Evolutionary conservation across 1,284 basidiomycete genomes (phyloP).

Genomic region (Chondrostereum purpureum): DNA sequence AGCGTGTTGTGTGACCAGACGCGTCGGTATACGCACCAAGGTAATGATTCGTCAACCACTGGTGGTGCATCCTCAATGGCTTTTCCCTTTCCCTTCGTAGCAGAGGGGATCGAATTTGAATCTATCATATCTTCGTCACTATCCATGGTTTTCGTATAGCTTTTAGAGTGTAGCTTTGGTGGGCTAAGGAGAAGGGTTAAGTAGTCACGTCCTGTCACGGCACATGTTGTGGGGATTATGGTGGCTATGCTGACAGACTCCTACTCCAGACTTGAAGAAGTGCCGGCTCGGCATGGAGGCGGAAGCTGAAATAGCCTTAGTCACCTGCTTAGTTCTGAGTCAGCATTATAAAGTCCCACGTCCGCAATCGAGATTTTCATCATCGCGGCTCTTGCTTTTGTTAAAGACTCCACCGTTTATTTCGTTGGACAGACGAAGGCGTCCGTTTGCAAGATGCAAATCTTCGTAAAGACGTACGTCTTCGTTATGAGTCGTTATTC

Average conservation of each 20-base stretch:
- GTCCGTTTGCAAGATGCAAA: conserved; percentile 73
- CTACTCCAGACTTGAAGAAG: too few relatives aligned
- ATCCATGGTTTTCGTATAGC: conserved; percentile 42
- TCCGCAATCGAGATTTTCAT: conserved; percentile 3
- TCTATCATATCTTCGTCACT: conserved; percentile 50
- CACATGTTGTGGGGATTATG: too few relatives aligned
- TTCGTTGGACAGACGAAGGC: conserved; percentile 81
- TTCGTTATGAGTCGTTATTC: not conserved
- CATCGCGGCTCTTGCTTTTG: conserved; percentile 45
- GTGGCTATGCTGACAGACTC: too few relatives aligned
- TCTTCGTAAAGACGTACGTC: conserved; percentile 89
- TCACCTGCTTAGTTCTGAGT: conserved; percentile 2
- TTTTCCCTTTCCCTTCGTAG: conserved; percentile 63
- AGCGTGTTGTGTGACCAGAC: conserved; percentile 1
- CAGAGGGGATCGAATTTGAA: conserved; percentile 34
- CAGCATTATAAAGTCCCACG: not conserved
- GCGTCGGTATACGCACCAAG: conserved; percentile 44
- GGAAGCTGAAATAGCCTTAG: too few relatives aligned
- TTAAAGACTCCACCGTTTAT: conserved; percentile 83
- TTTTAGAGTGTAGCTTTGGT: too few relatives aligned
- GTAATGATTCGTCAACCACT: conserved; percentile 57
- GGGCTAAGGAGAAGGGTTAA: too few relatives aligned
- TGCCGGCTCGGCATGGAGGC: too few relatives aligned
- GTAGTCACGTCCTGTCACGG: too few relatives aligned
- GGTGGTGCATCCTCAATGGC: conserved; percentile 29